Conservation (phyloP, 768 basidiomycete species). For the Imleria badia region DNA sequence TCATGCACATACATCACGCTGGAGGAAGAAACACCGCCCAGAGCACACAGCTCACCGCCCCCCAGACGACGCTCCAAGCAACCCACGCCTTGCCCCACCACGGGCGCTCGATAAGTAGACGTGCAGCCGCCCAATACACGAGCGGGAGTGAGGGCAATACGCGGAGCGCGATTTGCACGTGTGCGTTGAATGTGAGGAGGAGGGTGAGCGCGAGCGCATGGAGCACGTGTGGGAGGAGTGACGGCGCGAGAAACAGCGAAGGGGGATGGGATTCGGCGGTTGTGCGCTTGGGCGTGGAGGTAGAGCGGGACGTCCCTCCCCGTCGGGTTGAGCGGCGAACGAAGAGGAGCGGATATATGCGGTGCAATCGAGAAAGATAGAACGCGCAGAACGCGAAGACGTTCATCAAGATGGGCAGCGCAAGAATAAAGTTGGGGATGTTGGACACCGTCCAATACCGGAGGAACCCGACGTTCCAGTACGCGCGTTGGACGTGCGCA, state of each 20-base stretch:
- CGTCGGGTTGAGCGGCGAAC: not conserved
- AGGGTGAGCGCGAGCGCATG: conserved; percentile 64
- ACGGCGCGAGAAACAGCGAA: conserved; percentile 38
- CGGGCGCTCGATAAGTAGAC: conserved; percentile 53
- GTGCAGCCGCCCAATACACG: conserved; percentile 83
- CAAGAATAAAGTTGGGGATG: conserved; percentile 85
- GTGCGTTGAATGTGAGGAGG: conserved; percentile 73
- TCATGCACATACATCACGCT: conserved; percentile 47
- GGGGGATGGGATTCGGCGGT: not conserved
- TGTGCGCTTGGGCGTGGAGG: not conserved
- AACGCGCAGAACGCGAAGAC: conserved; percentile 36
- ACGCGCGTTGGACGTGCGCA: conserved; percentile 72
- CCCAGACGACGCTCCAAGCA: conserved; percentile 79
- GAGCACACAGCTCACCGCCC: conserved; percentile 61
- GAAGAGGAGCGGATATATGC: conserved; percentile 1
- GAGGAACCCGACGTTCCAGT: conserved; percentile 87
- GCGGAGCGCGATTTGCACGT: conserved; percentile 86
- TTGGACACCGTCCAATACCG: conserved; percentile 84
- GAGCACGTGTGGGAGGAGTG: conserved; percentile 69
- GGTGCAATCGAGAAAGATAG: conserved; percentile 19
- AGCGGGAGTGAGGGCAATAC: conserved; percentile 74
- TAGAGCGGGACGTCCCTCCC: not conserved
- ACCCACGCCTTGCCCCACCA: conserved; percentile 63
- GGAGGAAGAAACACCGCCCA: conserved; percentile 91
- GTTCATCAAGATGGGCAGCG: conserved; percentile 63